Conservation (phyloP, 2,329 filamentous ascomycete genomes). For the Colletotrichum orchidophilum region DNA sequence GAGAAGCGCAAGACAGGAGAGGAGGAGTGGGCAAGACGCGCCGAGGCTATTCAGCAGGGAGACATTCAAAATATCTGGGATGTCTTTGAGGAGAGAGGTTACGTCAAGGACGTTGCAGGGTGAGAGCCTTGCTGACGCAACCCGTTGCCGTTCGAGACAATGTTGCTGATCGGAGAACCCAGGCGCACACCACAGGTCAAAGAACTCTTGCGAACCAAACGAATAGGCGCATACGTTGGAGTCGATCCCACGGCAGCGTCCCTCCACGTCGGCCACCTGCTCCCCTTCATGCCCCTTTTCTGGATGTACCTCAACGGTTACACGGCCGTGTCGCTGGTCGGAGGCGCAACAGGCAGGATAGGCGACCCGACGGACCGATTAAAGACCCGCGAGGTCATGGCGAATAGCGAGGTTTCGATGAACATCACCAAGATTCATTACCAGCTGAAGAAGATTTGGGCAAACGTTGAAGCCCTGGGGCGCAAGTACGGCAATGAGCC, state of each 20-base stretch:
- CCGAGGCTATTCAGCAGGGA: conserved; percentile 59
- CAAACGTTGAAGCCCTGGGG: conserved; percentile 74
- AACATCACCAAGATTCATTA: conserved; percentile 75
- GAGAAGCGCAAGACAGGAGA: conserved; percentile 54
- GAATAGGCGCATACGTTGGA: conserved; percentile 81
- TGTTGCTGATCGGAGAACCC: conserved; percentile 14
- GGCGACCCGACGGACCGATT: conserved; percentile 81
- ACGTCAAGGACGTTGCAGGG: conserved; percentile 80
- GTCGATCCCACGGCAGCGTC: conserved; percentile 85
- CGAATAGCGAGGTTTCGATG: conserved; percentile 61
- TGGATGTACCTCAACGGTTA: conserved; percentile 85
- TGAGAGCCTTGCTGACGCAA: conserved; percentile 50
- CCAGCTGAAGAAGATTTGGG: conserved; percentile 78
- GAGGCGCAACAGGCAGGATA: conserved; percentile 79
- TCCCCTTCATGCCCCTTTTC: conserved; percentile 85
- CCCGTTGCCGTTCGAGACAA: background rate
- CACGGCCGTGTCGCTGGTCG: conserved; percentile 72
- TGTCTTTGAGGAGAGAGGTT: conserved; percentile 75
- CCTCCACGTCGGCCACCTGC: conserved; percentile 81
- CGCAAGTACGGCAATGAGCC: conserved; percentile 70
- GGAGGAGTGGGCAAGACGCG: conserved; percentile 57
- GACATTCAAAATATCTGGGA: conserved; percentile 66
- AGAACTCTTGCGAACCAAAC: conserved; percentile 69
- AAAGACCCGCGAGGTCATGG: conserved; percentile 65
- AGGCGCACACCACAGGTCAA: conserved; percentile 63